A percentile compares a stretch with the other conserved stretches of the same genome.
Conservation (phyloP, 2,329 filamentous ascomycete species). For the Penicillium brasilianum region DNA sequence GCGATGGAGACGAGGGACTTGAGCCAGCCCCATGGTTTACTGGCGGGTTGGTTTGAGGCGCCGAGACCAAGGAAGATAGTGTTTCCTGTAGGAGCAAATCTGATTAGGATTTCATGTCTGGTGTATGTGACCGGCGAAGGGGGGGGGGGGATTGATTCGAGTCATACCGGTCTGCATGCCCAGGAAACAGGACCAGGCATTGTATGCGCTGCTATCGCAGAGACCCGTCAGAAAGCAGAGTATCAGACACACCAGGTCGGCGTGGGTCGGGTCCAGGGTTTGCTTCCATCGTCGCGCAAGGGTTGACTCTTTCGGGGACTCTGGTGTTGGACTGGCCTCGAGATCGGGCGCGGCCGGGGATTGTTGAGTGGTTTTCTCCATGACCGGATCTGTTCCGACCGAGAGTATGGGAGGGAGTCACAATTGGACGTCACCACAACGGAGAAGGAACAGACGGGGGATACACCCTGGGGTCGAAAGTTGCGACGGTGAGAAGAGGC, state of each 20-base stretch:
- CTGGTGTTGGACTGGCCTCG: conserved; percentile 25
- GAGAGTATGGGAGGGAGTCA: not conserved
- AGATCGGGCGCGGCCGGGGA: conserved; percentile 24
- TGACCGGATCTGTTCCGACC: conserved; percentile 10
- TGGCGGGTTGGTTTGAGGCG: conserved; percentile 46
- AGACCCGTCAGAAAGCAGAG: conserved; percentile 50
- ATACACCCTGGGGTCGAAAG: not conserved
- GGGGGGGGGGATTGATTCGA: not conserved
- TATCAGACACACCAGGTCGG: conserved; percentile 47
- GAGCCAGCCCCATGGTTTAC: conserved; percentile 50
- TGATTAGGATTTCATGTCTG: not conserved
- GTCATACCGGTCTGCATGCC: conserved; percentile 54
- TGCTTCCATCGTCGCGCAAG: conserved; percentile 37
- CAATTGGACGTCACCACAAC: conserved; percentile 1
- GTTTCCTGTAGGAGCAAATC: conserved; percentile 41
- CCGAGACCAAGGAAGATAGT: conserved; percentile 55
- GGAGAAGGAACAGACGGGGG: not conserved
- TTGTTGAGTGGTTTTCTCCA: conserved; percentile 27
- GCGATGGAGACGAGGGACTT: conserved; percentile 51
- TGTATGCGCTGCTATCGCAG: conserved; percentile 53
- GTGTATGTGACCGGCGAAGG: too few species aligned
- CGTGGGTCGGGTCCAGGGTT: conserved; percentile 37
- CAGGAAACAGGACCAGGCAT: conserved; percentile 54
- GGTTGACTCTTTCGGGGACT: conserved; percentile 15
- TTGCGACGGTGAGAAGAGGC: not conserved